Conservation (phyloP, 176 grass and related monocot species). For the Poa pratensis region DNA sequence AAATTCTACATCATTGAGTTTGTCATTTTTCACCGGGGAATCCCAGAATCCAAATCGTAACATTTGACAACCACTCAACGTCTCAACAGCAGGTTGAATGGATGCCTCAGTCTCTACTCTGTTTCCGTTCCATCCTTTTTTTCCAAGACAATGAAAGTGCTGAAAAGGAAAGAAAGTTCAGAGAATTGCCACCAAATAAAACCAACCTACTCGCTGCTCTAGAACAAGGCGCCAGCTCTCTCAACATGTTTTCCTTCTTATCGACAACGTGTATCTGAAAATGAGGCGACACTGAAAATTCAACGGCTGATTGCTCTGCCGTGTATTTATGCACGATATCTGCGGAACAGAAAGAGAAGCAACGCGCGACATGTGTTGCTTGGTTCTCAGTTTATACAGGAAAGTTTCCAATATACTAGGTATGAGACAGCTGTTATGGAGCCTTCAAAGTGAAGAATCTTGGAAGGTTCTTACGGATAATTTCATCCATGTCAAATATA, state of each 20-base stretch:
- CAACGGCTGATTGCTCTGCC: constrained; percentile 8
- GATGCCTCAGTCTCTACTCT: constrained; percentile 9
- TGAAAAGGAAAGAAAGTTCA: constrained; percentile 46
- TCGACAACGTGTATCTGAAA: constrained; percentile 50
- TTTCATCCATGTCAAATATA: background rate
- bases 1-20: background rate
- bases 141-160: constrained; percentile 38
- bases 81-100: constrained; percentile 23
- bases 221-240: constrained; percentile 41
- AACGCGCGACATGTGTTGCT: constrained; percentile 28
- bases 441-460: constrained; percentile 32
- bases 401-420: background rate
- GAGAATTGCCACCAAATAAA: constrained; percentile 30
- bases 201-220: constrained; percentile 18
- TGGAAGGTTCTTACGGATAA: constrained; percentile 43
- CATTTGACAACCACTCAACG: constrained; percentile 34
- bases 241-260: constrained; percentile 23
- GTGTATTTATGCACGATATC: constrained; percentile 25
- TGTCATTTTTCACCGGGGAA: background rate
- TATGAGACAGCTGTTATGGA: constrained; percentile 21
- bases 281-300: constrained; percentile 39
- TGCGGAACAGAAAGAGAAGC: background rate
- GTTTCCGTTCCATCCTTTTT: background rate
- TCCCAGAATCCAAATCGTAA: constrained; percentile 24
- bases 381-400: background rate